A percentile compares a stretch with the other conserved stretches of the same genome.
These are phyloP conservation scores for Arthrobotrys iridis DNA, from an alignment of 2,329 filamentous ascomycete genomes.

Conservation along the genomic window DNA sequence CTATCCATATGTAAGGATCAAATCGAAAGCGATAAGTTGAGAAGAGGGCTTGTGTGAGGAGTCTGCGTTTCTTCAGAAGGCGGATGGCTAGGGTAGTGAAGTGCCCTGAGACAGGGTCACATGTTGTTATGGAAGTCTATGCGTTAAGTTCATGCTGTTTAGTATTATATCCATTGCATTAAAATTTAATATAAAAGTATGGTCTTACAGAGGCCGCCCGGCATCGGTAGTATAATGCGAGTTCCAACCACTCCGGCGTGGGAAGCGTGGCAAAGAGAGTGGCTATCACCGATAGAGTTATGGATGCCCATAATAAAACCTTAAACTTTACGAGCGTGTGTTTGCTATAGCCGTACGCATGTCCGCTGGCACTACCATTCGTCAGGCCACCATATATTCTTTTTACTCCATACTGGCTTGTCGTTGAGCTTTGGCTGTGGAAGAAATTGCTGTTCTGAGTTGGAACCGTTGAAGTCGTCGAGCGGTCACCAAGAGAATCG, in stretches of 20 bases:
- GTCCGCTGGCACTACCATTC: neutral
- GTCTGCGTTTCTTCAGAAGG: slow-evolving; percentile 21
- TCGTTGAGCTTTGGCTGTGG: slow-evolving; percentile 8
- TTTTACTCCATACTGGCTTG: neutral
- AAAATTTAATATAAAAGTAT: neutral
- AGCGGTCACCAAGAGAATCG: slow-evolving; percentile 45
- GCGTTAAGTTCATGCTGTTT: neutral
- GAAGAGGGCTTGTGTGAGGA: slow-evolving; percentile 4
- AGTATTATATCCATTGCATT: neutral
- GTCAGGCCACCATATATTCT: neutral
- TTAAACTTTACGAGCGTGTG: neutral
- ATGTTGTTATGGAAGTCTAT: too few relatives aligned
- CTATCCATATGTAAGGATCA: neutral
- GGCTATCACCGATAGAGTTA: neutral
- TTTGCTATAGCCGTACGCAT: neutral
- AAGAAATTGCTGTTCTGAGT: slow-evolving; percentile 15
- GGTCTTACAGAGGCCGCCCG: neutral
- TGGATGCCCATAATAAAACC: slow-evolving; percentile 12
- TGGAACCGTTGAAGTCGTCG: slow-evolving; percentile 44
- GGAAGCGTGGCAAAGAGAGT: neutral
- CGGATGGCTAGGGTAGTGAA: neutral
- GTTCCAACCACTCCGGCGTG: neutral
- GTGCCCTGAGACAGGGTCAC: neutral
- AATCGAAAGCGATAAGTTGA: neutral
- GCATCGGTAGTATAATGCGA: neutral